Base-by-base conservation (phyloP, 192 early-diverging fungal species). In the Coemansia sp. region DNA sequence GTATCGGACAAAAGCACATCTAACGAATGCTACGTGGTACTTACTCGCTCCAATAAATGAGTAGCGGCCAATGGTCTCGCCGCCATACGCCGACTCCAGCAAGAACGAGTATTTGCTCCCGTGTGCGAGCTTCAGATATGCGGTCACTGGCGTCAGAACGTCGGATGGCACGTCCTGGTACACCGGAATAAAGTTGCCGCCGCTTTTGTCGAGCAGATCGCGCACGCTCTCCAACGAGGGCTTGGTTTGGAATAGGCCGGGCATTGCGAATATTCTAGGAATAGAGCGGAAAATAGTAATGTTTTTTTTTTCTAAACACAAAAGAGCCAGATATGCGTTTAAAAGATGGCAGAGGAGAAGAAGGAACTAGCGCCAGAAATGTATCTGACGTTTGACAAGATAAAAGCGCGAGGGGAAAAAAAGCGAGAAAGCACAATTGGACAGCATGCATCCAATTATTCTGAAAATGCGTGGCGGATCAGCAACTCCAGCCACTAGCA, bases 1-100 rank as follows among this genome's bases (percentile, higher is more conserved):
- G 38, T 11, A 40, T 40, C 38, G 5, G 38, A 40, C 38, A 40
- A 40, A 13, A 45, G 11, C 42, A 45, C 14, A 22, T 50, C 49
- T 20, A 13, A 40, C 5, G 11, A 40, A 7, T 52, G 22, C 9
- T 19, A 7, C n/a, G 45, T 48, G 13, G 48, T 42, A 76, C 75
- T 81, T 74, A 82, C 91, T 87, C 58, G 92, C 87, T 15, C 97
- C 97, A 62, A 99, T 87, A 73, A 98, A 96, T 48, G 94, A 95
- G 80, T 96, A 99, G 57, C 95, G 89, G 29, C 95, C 91, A 80
- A 96, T 93, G 59, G 90, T 94, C 69, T 99, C 97, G 46, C 95
- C 94, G 43, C 94, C 96, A 53, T 87, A 79, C 19, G 96, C 93
- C 29, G 92, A 94, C 69, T 99, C 97, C 23, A 99, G 89, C 67